Percentiles rank a stretch among this genome's conserved stretches.
Evolutionary conservation across 148 eudicot genomes (phyloP).

Genomic region (Pharnaceum exiguum): DNA sequence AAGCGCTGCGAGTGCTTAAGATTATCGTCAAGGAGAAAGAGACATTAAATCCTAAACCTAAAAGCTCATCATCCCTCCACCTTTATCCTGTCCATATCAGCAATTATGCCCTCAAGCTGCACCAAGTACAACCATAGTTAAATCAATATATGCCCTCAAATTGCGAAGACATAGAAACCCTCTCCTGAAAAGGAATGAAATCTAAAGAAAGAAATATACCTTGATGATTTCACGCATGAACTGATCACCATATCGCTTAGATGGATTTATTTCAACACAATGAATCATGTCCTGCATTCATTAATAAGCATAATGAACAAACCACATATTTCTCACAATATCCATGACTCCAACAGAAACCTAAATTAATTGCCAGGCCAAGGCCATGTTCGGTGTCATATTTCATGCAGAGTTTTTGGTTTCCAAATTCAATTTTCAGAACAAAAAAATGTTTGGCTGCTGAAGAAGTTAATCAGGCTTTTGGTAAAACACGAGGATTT

Average conservation of each 20-base stretch:
- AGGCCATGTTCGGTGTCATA: too few relatives aligned
- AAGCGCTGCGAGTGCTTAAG: too few relatives aligned
- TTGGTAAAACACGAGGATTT: too few relatives aligned
- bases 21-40: not conserved
- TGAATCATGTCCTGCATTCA: constrained; percentile 73
- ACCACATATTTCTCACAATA: not conserved
- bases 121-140: constrained; percentile 1
- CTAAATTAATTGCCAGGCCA: not conserved
- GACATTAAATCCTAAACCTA: not conserved
- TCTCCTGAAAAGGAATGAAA: not conserved
- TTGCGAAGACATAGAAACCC: not conserved
- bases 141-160: not conserved
- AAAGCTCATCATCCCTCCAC: constrained; percentile 35
- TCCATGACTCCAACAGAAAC: not conserved
- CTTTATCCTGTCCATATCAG: constrained; percentile 74
- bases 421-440: too few relatives aligned
- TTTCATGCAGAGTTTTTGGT: too few relatives aligned
- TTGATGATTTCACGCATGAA: constrained; percentile 87
- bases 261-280: constrained; percentile 65
- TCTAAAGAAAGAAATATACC: constrained; percentile 30
- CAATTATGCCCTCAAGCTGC: constrained; percentile 92
- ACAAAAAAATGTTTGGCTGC: too few relatives aligned
- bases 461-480: too few relatives aligned
- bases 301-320: not conserved
- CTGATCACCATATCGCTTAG: constrained; percentile 82